Conservation (phyloP, 2,329 filamentous ascomycete species). For the Harringtonia lauricola region DNA sequence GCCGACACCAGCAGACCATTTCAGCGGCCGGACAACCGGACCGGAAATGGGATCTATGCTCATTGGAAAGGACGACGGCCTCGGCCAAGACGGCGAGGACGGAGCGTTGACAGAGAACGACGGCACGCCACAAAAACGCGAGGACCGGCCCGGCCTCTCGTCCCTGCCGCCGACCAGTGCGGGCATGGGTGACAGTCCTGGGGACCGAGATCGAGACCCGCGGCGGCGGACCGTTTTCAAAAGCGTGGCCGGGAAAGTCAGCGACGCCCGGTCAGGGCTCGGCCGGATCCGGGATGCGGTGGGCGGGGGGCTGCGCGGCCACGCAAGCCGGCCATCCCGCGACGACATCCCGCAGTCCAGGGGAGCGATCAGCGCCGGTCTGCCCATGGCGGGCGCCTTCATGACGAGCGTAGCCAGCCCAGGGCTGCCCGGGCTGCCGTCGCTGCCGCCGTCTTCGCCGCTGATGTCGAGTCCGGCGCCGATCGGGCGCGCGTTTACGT, state of each 20-base stretch:
- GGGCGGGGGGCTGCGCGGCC: constrained; percentile 45
- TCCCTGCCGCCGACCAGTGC: constrained; percentile 32
- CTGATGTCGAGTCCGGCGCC: constrained; percentile 26
- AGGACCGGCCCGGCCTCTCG: constrained; percentile 32
- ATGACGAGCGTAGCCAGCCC: constrained; percentile 24
- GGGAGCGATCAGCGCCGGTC: constrained; percentile 16
- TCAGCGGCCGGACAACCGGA: constrained; percentile 33
- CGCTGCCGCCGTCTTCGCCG: constrained; percentile 10
- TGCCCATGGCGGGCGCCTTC: constrained; percentile 15
- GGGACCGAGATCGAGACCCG: constrained; percentile 33
- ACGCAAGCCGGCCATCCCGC: constrained; percentile 42
- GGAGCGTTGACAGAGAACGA: neutral
- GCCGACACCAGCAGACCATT: constrained; percentile 9
- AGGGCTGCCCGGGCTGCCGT: constrained; percentile 25
- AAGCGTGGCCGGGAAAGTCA: constrained; percentile 67
- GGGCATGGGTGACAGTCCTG: constrained; percentile 34
- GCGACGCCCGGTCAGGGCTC: constrained; percentile 71
- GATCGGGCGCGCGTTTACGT: constrained; percentile 44
- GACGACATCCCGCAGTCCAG: constrained; percentile 35
- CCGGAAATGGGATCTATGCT: constrained; percentile 34
- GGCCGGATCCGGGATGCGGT: constrained; percentile 81
- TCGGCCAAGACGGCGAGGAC: constrained; percentile 21
- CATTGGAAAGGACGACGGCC: constrained; percentile 47
- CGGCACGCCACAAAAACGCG: constrained; percentile 22
- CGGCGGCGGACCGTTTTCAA: constrained; percentile 61